Percentiles rank a stretch among this genome's conserved stretches.
Evolutionary conservation across 2,329 filamentous ascomycete species (phyloP).

Genomic region (Colletotrichum spaethianum): DNA sequence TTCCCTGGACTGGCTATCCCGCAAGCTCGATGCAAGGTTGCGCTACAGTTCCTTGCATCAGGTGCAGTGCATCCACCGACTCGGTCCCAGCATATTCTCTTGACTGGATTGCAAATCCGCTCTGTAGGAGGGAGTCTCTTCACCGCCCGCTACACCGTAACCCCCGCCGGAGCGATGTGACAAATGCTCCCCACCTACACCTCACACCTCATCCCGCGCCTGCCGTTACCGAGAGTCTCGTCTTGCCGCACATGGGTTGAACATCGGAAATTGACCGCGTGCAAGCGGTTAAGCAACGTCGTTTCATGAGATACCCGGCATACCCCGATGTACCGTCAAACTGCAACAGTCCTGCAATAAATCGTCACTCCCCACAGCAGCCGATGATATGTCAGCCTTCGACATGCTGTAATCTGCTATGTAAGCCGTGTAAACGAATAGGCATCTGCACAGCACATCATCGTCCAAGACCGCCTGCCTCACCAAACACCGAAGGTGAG

Average conservation of each 20-base stretch:
- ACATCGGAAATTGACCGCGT: background rate
- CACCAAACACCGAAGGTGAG: background rate
- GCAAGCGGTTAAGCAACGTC: background rate
- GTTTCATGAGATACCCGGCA: background rate
- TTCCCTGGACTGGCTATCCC: background rate
- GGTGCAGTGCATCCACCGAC: background rate
- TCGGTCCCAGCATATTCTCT: background rate
- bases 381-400: slow-evolving; percentile 26
- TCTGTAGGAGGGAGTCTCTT: background rate
- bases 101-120: background rate
- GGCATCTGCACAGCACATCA: background rate
- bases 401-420: slow-evolving; percentile 28
- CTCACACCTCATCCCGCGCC: background rate
- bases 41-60: slow-evolving; percentile 2
- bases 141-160: background rate
- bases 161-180: background rate
- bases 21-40: slow-evolving; percentile 2
- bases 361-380: background rate
- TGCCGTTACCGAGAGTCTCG: background rate
- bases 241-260: background rate
- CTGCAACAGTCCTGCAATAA: background rate
- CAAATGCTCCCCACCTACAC: background rate
- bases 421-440: slow-evolving; percentile 18
- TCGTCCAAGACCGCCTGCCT: background rate
- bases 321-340: background rate